Conservation (phyloP, 495 filamentous ascomycete genomes). For the Lepraria neglecta region DNA sequence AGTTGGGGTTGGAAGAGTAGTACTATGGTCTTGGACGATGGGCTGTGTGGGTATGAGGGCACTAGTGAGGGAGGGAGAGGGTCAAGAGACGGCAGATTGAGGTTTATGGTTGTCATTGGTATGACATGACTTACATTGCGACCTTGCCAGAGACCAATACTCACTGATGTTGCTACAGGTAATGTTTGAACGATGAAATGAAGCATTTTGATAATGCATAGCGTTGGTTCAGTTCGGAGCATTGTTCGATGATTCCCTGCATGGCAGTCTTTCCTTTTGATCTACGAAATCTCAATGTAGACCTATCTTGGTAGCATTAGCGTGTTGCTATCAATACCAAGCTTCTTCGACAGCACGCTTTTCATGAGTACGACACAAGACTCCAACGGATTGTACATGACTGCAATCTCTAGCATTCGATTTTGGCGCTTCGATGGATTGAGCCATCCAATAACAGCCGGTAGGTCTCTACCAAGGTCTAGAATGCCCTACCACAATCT, state of each 20-base stretch:
- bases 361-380: too few species aligned
- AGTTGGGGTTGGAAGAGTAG: slow-evolving; percentile 60
- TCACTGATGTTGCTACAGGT: slow-evolving; percentile 17
- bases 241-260: slow-evolving; percentile 1
- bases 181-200: slow-evolving; percentile 22
- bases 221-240: neutral
- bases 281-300: neutral
- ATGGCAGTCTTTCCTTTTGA: neutral
- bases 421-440: too few species aligned
- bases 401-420: neutral
- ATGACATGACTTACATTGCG: slow-evolving; percentile 3
- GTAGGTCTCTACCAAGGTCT: neutral
- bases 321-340: neutral
- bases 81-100: slow-evolving; percentile 42
- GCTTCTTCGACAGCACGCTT: too few species aligned
- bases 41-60: slow-evolving; percentile 35
- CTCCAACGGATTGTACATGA: too few species aligned
- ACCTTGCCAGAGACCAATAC: neutral
- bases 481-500: neutral
- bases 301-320: slow-evolving; percentile 2
- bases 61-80: slow-evolving; percentile 19
- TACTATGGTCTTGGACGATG: slow-evolving; percentile 52
- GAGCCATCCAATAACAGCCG: slow-evolving; percentile 1
- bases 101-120: slow-evolving; percentile 49
- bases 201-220: neutral